Base-by-base conservation (phyloP, 2,329 filamentous ascomycete species). In the Akanthomyces uredinophilus region DNA sequence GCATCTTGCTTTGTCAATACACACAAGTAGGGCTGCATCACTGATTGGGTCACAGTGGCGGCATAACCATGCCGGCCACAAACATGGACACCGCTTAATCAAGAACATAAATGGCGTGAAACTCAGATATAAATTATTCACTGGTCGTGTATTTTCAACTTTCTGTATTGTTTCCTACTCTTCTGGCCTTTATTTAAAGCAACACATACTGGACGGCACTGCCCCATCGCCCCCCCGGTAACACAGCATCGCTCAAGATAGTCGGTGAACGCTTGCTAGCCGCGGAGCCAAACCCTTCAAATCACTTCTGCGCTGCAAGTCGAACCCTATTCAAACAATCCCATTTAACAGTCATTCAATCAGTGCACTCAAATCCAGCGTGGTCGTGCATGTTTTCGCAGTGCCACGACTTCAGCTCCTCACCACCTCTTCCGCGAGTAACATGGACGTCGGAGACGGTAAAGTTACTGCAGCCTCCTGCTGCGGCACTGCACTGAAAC, bases 401-500 rank as follows among this genome's bases (percentile, higher is more conserved):
- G 58, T 64, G 62, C 57, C 58, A 64, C 46, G 5, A 39, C 39
- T 50, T 57, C 4, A 72, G 54, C 18, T 62, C 54, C 18, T 62
- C 35, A 32, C 64, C 68, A 5, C 55, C 63, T 7, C 61, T 62
- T 5, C 56, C 64, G 13, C 46, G 60, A 18, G n/a, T 67, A 22
- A 74, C 63, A 16, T 65, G 24, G 7, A 72, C 68, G 35, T 68
- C 64, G 29, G 68, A 60, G 5, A 71, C 67, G 20, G 68, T 66
- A 27, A 75, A 53, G 61, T 72, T 68, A 32, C 65, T 64, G 61
- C 73, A 75, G 2, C 73, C 73, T 14, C 70, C 71, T 3, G 70
- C 71, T 1, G 61, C 69, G 1, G 64, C 65, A 51, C 72, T 73
- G 66, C 73, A 75, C 54, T 71, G 70, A 51, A 74, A 71, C 63